phyloP scores from a whole-genome alignment of 2,329 filamentous ascomycete species.

The Aspergillus latus region DNA sequence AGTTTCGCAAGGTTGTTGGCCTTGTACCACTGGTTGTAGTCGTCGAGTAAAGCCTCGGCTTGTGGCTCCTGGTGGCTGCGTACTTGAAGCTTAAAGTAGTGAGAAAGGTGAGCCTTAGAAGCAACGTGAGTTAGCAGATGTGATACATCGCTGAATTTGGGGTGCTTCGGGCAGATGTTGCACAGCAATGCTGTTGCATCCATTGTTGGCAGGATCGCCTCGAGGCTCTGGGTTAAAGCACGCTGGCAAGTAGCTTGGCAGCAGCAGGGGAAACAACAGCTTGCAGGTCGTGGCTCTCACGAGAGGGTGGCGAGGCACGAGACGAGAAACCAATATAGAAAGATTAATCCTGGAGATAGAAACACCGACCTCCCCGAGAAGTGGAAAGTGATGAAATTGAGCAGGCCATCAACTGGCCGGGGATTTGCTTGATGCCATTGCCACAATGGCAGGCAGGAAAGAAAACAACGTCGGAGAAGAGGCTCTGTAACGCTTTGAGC shows the following conservation, averaged over 20 bases:
- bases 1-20: slow-evolving; percentile 68
- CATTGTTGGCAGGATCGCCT: slow-evolving; percentile 32
- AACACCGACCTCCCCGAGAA: slow-evolving; percentile 14
- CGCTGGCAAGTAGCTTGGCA: slow-evolving; percentile 1
- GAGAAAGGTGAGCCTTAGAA: slow-evolving; percentile 86
- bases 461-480: neutral
- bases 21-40: slow-evolving; percentile 78
- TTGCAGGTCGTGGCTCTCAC: slow-evolving; percentile 19
- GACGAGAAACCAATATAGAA: slow-evolving; percentile 26
- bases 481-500: slow-evolving; percentile 11
- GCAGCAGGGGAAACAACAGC: slow-evolving; percentile 27
- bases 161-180: slow-evolving; percentile 76
- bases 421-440: slow-evolving; percentile 13
- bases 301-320: slow-evolving; percentile 25
- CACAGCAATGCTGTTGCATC: slow-evolving; percentile 69
- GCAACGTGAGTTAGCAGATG: slow-evolving; percentile 89
- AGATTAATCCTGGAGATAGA: slow-evolving; percentile 19
- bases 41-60: slow-evolving; percentile 62
- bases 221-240: slow-evolving; percentile 8
- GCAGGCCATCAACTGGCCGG: slow-evolving; percentile 11
- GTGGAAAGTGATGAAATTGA: slow-evolving; percentile 22
- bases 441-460: slow-evolving; percentile 1
- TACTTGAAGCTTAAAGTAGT: slow-evolving; percentile 79
- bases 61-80: slow-evolving; percentile 65
- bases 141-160: slow-evolving; percentile 83